phyloP scores from a whole-genome alignment of 2,329 filamentous ascomycete genomes.

The Xylariaceae sp. region DNA sequence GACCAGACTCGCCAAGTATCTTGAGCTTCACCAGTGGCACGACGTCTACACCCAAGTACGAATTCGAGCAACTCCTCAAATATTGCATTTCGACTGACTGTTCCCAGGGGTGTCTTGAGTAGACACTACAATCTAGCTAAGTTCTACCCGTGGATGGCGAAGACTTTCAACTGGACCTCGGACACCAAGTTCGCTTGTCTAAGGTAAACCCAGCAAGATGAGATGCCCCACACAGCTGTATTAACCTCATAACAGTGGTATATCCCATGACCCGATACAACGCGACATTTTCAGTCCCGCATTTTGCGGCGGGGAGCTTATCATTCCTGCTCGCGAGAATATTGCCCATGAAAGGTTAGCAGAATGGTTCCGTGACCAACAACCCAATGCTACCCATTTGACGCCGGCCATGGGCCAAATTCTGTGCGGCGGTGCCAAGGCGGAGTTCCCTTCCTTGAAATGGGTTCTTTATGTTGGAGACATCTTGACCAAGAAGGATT shows the following conservation, averaged over 20 bases:
- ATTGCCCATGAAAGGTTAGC: slow-evolving; percentile 83
- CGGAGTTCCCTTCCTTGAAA: slow-evolving; percentile 73
- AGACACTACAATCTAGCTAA: slow-evolving; percentile 81
- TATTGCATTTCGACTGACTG: too few relatives aligned
- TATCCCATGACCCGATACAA: slow-evolving; percentile 72
- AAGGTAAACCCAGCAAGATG: too few relatives aligned
- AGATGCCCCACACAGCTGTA: too few relatives aligned
- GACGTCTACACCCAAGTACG: slow-evolving; percentile 70
- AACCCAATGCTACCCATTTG: slow-evolving; percentile 78
- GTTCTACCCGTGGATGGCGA: slow-evolving; percentile 92
- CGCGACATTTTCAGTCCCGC: slow-evolving; percentile 83
- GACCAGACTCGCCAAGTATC: slow-evolving; percentile 79
- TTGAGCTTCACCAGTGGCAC: slow-evolving; percentile 72
- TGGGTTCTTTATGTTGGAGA: slow-evolving; percentile 91
- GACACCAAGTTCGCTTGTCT: slow-evolving; percentile 79
- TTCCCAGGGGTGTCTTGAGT: slow-evolving; percentile 66
- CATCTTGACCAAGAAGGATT: slow-evolving; percentile 81
- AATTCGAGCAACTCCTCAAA: too few relatives aligned
- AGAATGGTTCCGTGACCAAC: slow-evolving; percentile 80
- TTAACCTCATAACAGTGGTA: slow-evolving; percentile 53
- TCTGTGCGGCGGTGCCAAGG: slow-evolving; percentile 76
- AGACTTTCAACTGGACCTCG: slow-evolving; percentile 71
- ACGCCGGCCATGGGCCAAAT: slow-evolving; percentile 98
- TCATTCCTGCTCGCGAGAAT: slow-evolving; percentile 77
- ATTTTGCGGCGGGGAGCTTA: slow-evolving; percentile 76